Conservation (phyloP, 2,329 filamentous ascomycete genomes). For the Neofusicoccum laricinum region DNA sequence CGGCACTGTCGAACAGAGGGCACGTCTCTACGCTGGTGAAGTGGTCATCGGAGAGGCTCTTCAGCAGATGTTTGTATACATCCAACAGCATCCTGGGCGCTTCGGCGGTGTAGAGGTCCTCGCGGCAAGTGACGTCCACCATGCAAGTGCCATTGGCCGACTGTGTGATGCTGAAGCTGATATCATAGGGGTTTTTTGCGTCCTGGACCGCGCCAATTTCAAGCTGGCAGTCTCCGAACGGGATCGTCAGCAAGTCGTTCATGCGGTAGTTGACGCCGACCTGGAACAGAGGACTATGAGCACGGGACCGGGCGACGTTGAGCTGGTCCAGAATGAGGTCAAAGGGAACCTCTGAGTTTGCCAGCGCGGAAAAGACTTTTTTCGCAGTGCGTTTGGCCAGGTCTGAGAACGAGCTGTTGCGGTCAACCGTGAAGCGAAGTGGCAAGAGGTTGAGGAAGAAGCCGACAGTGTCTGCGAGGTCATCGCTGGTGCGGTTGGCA, state of each 20-base stretch:
- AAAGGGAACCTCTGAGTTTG: slow-evolving; percentile 48
- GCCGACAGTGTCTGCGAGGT: slow-evolving; percentile 40
- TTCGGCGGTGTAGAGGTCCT: slow-evolving; percentile 28
- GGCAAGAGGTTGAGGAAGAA: slow-evolving; percentile 51
- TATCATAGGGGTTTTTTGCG: slow-evolving; percentile 21
- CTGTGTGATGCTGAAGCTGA: slow-evolving; percentile 19
- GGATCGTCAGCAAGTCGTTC: slow-evolving; percentile 25
- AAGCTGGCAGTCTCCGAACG: slow-evolving; percentile 24
- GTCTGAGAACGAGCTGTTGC: slow-evolving; percentile 26
- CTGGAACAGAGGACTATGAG: slow-evolving; percentile 51
- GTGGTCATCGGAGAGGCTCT: slow-evolving; percentile 8
- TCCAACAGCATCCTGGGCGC: slow-evolving; percentile 25
- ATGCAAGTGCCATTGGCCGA: background rate
- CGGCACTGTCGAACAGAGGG: no score
- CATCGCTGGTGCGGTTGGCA: slow-evolving; percentile 37
- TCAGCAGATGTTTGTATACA: slow-evolving; percentile 24
- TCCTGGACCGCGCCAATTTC: slow-evolving; percentile 10
- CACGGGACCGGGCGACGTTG: slow-evolving; percentile 36
- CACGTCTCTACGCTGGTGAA: background rate
- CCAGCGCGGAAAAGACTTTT: slow-evolving; percentile 37
- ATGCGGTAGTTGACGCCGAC: slow-evolving; percentile 48
- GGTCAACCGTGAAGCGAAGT: slow-evolving; percentile 35
- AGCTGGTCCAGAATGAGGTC: slow-evolving; percentile 48
- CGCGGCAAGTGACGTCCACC: slow-evolving; percentile 24
- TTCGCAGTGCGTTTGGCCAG: background rate